A percentile compares a stretch with the other conserved stretches of the same genome.
These are phyloP conservation scores for Phalaenopsis aphrodite DNA, from an alignment of 106 monocot genomes.

Conservation along the genomic window DNA sequence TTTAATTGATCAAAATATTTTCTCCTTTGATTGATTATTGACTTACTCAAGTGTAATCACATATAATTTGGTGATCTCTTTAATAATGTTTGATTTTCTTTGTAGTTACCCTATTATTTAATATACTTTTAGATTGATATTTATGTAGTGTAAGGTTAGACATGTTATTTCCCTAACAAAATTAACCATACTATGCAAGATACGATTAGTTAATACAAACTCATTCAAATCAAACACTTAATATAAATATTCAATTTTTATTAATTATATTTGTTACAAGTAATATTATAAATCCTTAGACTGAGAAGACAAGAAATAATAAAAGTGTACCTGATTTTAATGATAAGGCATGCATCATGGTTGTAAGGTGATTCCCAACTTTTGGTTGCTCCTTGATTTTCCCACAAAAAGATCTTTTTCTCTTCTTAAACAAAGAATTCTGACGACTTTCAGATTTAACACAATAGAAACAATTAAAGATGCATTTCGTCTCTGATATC, in stretches of 20 bases:
- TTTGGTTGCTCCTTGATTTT: conserved; percentile 11
- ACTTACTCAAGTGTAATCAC: too few relatives aligned
- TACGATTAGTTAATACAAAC: too few relatives aligned
- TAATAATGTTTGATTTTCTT: too few relatives aligned
- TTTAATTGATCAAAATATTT: too few relatives aligned
- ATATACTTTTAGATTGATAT: neutral
- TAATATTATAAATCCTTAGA: neutral
- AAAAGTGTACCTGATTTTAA: conserved; percentile 11
- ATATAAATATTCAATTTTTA: neutral
- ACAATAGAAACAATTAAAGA: conserved; percentile 11
- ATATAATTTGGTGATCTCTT: too few relatives aligned
- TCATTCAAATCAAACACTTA: neutral
- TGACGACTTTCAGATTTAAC: neutral
- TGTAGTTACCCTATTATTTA: neutral
- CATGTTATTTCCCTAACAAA: too few relatives aligned
- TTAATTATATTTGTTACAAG: neutral
- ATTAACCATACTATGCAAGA: too few relatives aligned
- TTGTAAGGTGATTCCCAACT: neutral
- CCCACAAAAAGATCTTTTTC: neutral
- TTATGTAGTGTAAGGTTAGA: neutral
- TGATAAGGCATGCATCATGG: neutral
- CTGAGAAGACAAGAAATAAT: neutral
- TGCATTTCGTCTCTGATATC: neutral
- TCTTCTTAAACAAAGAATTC: neutral
- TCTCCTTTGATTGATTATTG: too few relatives aligned